These are phyloP conservation scores for Aspergillus phoenicis DNA, from an alignment of 2,329 filamentous ascomycete genomes.

Conservation along the genomic window DNA sequence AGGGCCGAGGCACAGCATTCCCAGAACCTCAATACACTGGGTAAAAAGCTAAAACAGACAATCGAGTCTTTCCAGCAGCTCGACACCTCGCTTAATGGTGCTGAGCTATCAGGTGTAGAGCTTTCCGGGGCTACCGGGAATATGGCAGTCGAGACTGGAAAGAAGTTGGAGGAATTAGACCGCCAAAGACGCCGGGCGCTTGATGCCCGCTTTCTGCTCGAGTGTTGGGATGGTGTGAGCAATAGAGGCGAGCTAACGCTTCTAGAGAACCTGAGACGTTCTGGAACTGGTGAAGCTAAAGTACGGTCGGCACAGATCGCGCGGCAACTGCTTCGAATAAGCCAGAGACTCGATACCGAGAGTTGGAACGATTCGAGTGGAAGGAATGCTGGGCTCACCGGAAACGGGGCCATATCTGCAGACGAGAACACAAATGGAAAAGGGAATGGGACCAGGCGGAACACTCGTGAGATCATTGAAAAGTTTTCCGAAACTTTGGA, in stretches of 20 bases:
- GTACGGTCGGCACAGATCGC: slow-evolving; percentile 93
- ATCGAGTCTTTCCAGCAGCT: slow-evolving; percentile 90
- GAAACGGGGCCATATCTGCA: slow-evolving; percentile 27
- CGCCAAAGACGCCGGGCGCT: slow-evolving; percentile 84
- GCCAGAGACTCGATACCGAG: slow-evolving; percentile 79
- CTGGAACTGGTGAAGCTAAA: slow-evolving; percentile 86
- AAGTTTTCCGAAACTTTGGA: slow-evolving; percentile 96
- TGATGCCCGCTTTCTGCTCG: slow-evolving; percentile 91
- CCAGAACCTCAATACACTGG: slow-evolving; percentile 83
- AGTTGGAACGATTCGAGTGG: slow-evolving; percentile 63
- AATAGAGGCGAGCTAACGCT: slow-evolving; percentile 83
- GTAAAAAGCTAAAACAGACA: slow-evolving; percentile 85
- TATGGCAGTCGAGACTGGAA: slow-evolving; percentile 90
- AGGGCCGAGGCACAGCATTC: slow-evolving; percentile 91
- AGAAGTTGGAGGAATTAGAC: slow-evolving; percentile 90
- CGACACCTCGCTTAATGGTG: slow-evolving; percentile 76
- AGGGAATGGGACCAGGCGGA: slow-evolving; percentile 47
- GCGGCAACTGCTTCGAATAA: slow-evolving; percentile 89
- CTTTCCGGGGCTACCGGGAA: slow-evolving; percentile 66
- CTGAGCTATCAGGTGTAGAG: slow-evolving; percentile 42
- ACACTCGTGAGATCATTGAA: slow-evolving; percentile 88
- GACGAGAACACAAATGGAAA: slow-evolving; percentile 56
- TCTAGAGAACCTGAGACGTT: slow-evolving; percentile 84
- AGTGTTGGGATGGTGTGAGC: slow-evolving; percentile 95
- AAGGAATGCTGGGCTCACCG: slow-evolving; percentile 55